These are phyloP conservation scores for Acanthamoeba culbertsoni DNA, from an alignment of 208 protist species.

Conservation along the genomic window DNA sequence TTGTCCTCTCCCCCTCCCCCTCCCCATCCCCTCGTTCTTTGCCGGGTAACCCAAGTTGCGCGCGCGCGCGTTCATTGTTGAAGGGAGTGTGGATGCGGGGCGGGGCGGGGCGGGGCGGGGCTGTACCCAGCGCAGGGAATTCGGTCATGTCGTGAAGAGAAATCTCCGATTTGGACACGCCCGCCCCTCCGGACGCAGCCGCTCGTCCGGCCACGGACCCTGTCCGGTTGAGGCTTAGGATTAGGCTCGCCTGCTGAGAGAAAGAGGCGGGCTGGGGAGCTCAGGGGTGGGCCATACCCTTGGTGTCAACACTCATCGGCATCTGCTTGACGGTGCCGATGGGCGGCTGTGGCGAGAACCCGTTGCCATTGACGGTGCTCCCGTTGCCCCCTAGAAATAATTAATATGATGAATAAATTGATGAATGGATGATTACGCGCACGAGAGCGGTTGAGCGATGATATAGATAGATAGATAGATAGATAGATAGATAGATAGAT, in stretches of 20 bases:
- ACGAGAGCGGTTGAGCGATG: too few species aligned
- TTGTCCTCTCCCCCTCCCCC: too few species aligned
- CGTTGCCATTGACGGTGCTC: background rate
- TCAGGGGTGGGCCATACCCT: background rate
- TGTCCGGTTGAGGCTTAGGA: background rate
- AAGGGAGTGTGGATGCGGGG: background rate
- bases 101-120: too few species aligned
- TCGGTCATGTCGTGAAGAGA: constrained; percentile 38
- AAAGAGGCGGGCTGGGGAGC: background rate
- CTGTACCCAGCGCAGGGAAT: constrained; percentile 13
- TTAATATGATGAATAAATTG: too few species aligned
- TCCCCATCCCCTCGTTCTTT: too few species aligned
- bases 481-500: too few species aligned
- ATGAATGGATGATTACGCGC: too few species aligned
- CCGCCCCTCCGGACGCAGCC: background rate
- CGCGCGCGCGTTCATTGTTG: background rate
- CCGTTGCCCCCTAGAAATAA: background rate
- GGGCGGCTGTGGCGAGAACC: background rate
- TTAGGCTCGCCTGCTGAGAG: background rate
- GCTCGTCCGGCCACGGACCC: background rate
- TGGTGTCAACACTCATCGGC: background rate
- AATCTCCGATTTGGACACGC: background rate
- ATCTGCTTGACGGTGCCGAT: constrained; percentile 34
- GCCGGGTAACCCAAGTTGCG: too few species aligned
- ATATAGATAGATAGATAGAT: too few species aligned